Base-by-base conservation (phyloP, 2,329 filamentous ascomycete species). In the Cladophialophora immunda region DNA sequence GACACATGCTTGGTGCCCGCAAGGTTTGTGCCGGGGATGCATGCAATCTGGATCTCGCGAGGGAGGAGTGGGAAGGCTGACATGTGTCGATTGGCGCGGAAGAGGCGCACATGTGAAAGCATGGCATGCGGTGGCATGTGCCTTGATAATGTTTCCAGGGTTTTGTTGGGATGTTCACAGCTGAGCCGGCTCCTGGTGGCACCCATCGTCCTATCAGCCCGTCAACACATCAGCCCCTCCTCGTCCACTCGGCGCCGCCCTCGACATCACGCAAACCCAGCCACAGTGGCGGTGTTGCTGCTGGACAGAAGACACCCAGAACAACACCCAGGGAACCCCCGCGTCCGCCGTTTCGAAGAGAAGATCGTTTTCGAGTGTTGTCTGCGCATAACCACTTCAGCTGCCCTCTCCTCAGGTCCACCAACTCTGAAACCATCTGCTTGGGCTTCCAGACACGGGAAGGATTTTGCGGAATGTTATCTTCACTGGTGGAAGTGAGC, bases 1-100 rank as follows among this genome's bases (percentile, higher is more conserved):
- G 59, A 22, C 38, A 41, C n/a, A 29, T 62, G 59, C n/a, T 32
- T 62, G 59, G 59, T 56, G 59, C 59, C 59, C 59, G 52, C 59
- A 62, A 62, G n/a, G 36, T 62, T 19, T 27, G 25, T 19, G 29
- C 52, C 27, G n/a, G 5, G 13, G 19, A 55, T 62, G 32, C 59
- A 62, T 47, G 52, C 32, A 55, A 45, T 45, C 47, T 56, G 59
- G 11, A 32, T 19, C 34, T 34, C 30, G n/a, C 30, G 45, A 32
- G 34, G 52, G 52, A 17, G n/a, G n/a, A n/a, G n/a, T n/a, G n/a
- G n/a, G n/a, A n/a, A n/a, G 50, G 52, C 59, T 15, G 34, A 62
- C 59, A 56, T 56, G 45, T 34, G 50, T 34, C 53, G 45, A 62
- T 62, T 62, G 59, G 59, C 41, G 50, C 59, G 59, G 47, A 55